These are phyloP conservation scores for Cryptococcus floricola DNA, from an alignment of 1,284 basidiomycete genomes.

Conservation along the genomic window DNA sequence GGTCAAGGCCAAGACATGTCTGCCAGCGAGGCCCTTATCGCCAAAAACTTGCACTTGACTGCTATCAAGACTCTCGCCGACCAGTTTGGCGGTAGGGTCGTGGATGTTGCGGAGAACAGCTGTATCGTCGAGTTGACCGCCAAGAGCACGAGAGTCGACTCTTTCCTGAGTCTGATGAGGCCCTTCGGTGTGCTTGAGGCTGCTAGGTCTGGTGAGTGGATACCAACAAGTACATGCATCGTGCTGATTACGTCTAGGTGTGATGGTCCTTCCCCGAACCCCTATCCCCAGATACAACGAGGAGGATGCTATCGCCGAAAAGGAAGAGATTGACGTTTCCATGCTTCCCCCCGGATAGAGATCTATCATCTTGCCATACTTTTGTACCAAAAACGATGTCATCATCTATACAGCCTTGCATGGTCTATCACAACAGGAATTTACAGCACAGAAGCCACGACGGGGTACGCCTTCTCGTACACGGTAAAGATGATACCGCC, in stretches of 20 bases:
- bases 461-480: constrained; percentile 60
- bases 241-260: constrained; percentile 54
- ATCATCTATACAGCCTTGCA: neutral
- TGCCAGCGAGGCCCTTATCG: constrained; percentile 73
- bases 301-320: constrained; percentile 55
- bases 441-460: constrained; percentile 22
- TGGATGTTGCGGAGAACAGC: constrained; percentile 90
- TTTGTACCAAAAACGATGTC: neutral
- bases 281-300: constrained; percentile 68
- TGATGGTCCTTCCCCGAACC: constrained; percentile 95
- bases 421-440: neutral
- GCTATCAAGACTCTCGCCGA: constrained; percentile 77
- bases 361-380: neutral
- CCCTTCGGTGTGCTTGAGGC: constrained; percentile 95
- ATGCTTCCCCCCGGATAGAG: constrained; percentile 83
- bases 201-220: constrained; percentile 73
- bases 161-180: constrained; percentile 85
- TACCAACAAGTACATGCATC: neutral
- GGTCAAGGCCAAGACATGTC: constrained; percentile 20
- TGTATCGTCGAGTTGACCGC: constrained; percentile 93
- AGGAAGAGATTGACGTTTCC: constrained; percentile 70
- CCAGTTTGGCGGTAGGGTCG: constrained; percentile 90
- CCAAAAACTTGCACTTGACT: constrained; percentile 84
- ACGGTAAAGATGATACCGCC: constrained; percentile 95
- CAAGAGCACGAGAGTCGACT: constrained; percentile 86